Evolutionary conservation across 2,329 filamentous ascomycete genomes (phyloP).

Genomic region (Phialophora tarda): DNA sequence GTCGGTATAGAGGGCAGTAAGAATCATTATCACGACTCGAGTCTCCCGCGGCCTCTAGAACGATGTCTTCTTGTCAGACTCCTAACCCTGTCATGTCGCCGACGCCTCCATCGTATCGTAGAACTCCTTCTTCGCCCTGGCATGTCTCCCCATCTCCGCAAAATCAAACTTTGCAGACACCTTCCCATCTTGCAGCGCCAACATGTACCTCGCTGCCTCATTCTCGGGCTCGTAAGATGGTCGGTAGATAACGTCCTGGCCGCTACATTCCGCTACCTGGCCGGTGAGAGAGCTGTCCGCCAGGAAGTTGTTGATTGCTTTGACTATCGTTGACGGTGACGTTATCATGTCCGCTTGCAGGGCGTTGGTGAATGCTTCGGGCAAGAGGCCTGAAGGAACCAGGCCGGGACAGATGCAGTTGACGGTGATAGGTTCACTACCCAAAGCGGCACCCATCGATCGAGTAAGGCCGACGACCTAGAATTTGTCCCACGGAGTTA

Average conservation of each 20-base stretch:
- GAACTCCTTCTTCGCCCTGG: background rate
- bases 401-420: constrained; percentile 10
- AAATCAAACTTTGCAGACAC: background rate
- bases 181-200: background rate
- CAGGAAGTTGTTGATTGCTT: constrained; percentile 1
- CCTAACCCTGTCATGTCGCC: background rate
- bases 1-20: background rate
- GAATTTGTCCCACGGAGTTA: background rate
- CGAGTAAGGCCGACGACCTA: constrained; percentile 10
- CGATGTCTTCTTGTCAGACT: background rate
- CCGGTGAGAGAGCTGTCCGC: background rate
- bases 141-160: background rate
- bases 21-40: background rate
- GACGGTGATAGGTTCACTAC: background rate
- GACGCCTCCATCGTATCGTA: background rate
- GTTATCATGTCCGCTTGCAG: constrained; percentile 5
- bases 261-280: constrained; percentile 12
- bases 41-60: background rate
- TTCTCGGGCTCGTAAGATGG: constrained; percentile 1
- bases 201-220: constrained; percentile 1
- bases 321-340: constrained; percentile 5
- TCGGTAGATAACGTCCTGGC: constrained; percentile 3
- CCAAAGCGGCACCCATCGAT: constrained; percentile 3
- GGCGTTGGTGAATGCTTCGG: background rate
- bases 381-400: constrained; percentile 6